A percentile compares a stretch with the other conserved stretches of the same genome.
Conservation (phyloP, 768 basidiomycete genomes). For the Termitomyces sp. region DNA sequence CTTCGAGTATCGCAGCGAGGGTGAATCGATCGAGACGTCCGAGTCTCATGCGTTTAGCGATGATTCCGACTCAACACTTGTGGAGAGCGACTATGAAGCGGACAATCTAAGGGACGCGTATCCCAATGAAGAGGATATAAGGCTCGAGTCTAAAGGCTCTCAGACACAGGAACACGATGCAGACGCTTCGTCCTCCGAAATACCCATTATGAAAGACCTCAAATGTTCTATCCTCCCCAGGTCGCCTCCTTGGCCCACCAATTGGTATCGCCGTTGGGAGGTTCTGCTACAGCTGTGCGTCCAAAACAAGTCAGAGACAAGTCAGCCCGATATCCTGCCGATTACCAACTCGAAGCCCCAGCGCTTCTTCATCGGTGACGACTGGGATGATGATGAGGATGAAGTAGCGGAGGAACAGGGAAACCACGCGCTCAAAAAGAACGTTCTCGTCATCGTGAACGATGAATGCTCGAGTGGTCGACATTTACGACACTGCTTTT, state of each 20-base stretch:
- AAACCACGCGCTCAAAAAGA: conserved; percentile 7
- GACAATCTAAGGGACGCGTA: background rate
- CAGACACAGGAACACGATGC: background rate
- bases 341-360: conserved; percentile 5
- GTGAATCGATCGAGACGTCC: conserved; percentile 26
- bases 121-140: background rate
- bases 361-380: conserved; percentile 17
- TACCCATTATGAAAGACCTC: background rate
- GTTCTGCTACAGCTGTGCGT: conserved; percentile 38
- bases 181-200: background rate
- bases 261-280: conserved; percentile 53
- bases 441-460: conserved; percentile 14
- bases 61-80: conserved; percentile 53
- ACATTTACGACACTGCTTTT: conserved; percentile 5
- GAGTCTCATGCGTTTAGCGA: conserved; percentile 33
- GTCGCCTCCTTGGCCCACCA: conserved; percentile 29
- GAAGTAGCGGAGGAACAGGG: conserved; percentile 15
- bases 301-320: conserved; percentile 11
- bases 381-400: conserved; percentile 7
- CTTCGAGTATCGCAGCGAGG: conserved; percentile 23
- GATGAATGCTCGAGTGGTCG: background rate
- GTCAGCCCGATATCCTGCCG: background rate
- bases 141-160: background rate
- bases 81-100: conserved; percentile 35
- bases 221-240: background rate